phyloP scores from a whole-genome alignment of 768 basidiomycete species.

The Suillus alpinus region DNA sequence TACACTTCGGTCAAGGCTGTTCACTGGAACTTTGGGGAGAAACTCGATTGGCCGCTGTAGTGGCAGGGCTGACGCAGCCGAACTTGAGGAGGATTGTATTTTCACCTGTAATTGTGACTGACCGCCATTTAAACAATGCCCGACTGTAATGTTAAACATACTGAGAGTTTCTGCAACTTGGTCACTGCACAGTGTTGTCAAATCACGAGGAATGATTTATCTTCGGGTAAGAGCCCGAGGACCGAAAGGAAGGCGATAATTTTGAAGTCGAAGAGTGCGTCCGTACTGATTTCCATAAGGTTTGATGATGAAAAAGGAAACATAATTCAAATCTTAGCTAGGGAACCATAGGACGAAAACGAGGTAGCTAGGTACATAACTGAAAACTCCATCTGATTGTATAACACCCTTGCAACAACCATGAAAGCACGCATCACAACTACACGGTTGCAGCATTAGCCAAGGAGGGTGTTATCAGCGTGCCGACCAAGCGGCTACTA shows the following conservation, averaged over 20 bases:
- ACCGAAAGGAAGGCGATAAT: neutral
- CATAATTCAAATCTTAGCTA: neutral
- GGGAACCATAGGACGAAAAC: neutral
- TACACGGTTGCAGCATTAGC: neutral
- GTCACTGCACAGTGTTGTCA: neutral
- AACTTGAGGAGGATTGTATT: neutral
- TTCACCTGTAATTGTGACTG: neutral
- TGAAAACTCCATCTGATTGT: neutral
- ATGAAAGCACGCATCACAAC: neutral
- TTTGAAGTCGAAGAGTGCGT: neutral
- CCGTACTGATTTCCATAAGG: neutral
- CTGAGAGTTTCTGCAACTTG: neutral
- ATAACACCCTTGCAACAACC: neutral
- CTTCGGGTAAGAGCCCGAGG: neutral
- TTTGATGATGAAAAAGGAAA: neutral
- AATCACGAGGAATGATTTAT: neutral
- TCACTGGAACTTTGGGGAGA: constrained; percentile 87
- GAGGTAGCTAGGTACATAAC: neutral
- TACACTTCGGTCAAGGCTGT: constrained; percentile 82
- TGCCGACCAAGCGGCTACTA: too few species aligned
- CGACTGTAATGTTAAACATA: neutral
- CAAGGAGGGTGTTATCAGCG: neutral
- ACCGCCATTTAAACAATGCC: neutral
- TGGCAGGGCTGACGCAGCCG: neutral
- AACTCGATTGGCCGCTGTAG: constrained; percentile 74